Percentiles rank a stretch among this genome's conserved stretches.
phyloP scores from a whole-genome alignment of 306 rosid species.

The Dryas octopetala region DNA sequence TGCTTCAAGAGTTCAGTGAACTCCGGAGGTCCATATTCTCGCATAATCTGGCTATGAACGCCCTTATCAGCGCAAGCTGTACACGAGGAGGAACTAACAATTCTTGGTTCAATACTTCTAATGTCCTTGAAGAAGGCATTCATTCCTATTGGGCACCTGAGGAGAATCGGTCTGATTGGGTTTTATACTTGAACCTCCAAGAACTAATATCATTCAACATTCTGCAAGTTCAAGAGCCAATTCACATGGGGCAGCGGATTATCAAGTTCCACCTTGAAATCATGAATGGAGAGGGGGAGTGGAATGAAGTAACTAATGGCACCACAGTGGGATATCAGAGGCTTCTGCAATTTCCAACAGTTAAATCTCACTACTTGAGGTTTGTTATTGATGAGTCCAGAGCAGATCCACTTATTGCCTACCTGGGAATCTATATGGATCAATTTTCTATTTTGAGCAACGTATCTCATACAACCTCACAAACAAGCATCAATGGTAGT shows the following conservation, averaged over 20 bases:
- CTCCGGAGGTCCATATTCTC: conserved; percentile 72
- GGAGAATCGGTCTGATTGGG: conserved; percentile 57
- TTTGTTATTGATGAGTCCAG: conserved; percentile 67
- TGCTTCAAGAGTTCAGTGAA: conserved; percentile 69
- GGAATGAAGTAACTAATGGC: conserved; percentile 61
- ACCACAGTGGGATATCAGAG: conserved; percentile 83
- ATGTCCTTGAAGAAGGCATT: conserved; percentile 65
- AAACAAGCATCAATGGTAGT: conserved; percentile 42
- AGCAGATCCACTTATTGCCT: conserved; percentile 68
- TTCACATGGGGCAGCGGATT: conserved; percentile 89
- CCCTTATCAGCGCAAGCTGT: conserved; percentile 60
- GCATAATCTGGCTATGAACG: conserved; percentile 53
- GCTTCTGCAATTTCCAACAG: conserved; percentile 55
- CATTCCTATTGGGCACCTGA: conserved; percentile 81
- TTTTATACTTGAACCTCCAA: conserved; percentile 54
- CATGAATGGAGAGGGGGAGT: conserved; percentile 38
- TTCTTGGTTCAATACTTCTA: conserved; percentile 55
- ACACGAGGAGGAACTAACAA: conserved; percentile 54
- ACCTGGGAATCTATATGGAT: conserved; percentile 66
- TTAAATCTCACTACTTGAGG: conserved; percentile 59
- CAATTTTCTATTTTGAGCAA: conserved; percentile 39
- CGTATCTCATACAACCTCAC: conserved; percentile 25
- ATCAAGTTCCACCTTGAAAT: conserved; percentile 69
- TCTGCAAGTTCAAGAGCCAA: conserved; percentile 82
- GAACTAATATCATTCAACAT: conserved; percentile 63